Percentiles rank a stretch among this genome's conserved stretches.
These are phyloP conservation scores for Chytridiales sp. DNA, from an alignment of 371 early-diverging fungal species.

Conservation along the genomic window DNA sequence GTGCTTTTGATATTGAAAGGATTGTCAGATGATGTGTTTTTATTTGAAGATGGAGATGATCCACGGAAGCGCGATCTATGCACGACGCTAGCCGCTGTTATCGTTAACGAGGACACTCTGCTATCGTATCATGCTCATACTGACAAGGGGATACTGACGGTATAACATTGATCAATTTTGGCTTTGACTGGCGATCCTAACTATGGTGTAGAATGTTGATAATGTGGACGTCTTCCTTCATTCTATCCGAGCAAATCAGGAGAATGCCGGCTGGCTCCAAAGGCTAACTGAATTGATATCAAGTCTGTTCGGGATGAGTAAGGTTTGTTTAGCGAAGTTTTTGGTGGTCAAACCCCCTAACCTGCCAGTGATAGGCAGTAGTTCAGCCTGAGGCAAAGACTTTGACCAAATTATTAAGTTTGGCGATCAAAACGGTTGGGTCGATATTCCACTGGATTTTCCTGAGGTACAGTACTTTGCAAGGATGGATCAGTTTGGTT, in stretches of 20 bases:
- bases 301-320: too few relatives aligned
- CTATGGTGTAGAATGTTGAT: neutral
- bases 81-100: conserved; percentile 40
- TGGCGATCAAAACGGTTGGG: too few relatives aligned
- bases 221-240: neutral
- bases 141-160: neutral
- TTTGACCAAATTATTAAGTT: too few relatives aligned
- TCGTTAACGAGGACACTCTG: conserved; percentile 12
- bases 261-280: neutral
- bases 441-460: too few relatives aligned
- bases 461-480: too few relatives aligned
- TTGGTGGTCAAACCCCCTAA: too few relatives aligned
- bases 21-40: conserved; percentile 54
- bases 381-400: too few relatives aligned
- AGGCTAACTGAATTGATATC: neutral
- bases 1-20: conserved; percentile 42
- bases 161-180: neutral
- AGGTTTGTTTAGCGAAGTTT: too few relatives aligned
- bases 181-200: too few relatives aligned
- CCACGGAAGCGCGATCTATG: conserved; percentile 49
- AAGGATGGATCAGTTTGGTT: too few relatives aligned
- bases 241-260: neutral
- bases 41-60: conserved; percentile 53
- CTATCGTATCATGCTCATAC: neutral
- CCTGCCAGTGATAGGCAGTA: too few relatives aligned